Percentiles rank a stretch among this genome's conserved stretches.
Conservation (phyloP, 768 basidiomycete genomes). For the Trametes villosa region DNA sequence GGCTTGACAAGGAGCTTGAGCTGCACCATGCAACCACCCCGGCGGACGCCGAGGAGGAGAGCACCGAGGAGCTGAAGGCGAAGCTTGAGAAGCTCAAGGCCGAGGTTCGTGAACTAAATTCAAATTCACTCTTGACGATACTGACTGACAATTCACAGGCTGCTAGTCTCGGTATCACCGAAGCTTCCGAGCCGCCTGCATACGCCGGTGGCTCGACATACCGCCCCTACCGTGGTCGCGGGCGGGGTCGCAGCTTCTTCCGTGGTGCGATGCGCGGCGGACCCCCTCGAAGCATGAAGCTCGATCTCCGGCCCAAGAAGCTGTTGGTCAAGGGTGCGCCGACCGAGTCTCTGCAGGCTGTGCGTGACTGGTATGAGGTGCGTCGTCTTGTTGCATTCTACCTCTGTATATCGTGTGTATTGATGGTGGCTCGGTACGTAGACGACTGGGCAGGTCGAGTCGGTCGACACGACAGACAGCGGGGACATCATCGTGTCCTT, state of each 20-base stretch:
- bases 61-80: slow-evolving; percentile 71
- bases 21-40: slow-evolving; percentile 51
- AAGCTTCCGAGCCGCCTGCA: slow-evolving; percentile 46
- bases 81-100: slow-evolving; percentile 78
- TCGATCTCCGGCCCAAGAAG: slow-evolving; percentile 88
- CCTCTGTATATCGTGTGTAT: slow-evolving; percentile 5
- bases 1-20: slow-evolving; percentile 85
- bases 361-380: slow-evolving; percentile 88
- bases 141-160: slow-evolving; percentile 48
- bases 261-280: slow-evolving; percentile 69
- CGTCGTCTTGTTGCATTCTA: slow-evolving; percentile 9
- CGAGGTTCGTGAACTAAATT: slow-evolving; percentile 52
- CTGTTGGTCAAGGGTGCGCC: slow-evolving; percentile 73
- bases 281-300: slow-evolving; percentile 77
- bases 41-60: slow-evolving; percentile 51
- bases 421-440: slow-evolving; percentile 34
- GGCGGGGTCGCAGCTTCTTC: slow-evolving; percentile 68
- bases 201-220: slow-evolving; percentile 38
- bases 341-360: slow-evolving; percentile 55
- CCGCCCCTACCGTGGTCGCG: slow-evolving; percentile 63
- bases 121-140: neutral
- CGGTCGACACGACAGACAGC: slow-evolving; percentile 55
- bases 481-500: slow-evolving; percentile 71
- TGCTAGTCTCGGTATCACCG: slow-evolving; percentile 71
- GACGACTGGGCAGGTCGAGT: slow-evolving; percentile 75